phyloP scores from a whole-genome alignment of 208 protist species.

The Jaenimonas drosophilae region DNA sequence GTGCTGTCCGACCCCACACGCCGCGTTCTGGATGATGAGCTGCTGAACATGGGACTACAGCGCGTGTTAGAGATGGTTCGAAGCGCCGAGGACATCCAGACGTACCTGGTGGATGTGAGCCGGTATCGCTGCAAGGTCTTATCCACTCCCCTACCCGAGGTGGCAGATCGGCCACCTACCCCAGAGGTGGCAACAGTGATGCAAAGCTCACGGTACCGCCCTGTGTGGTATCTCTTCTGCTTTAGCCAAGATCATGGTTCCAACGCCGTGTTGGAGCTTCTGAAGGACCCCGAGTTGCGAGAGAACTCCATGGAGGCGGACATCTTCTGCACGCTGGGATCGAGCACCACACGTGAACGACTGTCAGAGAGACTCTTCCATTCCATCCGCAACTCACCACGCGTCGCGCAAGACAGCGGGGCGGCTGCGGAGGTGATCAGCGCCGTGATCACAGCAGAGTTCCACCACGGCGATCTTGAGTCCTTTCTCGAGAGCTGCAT shows the following conservation, averaged over 20 bases:
- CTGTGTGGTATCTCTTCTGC: conserved; percentile 24
- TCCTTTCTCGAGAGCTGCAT: conserved; percentile 46
- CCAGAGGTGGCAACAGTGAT: conserved; percentile 6
- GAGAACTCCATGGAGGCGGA: conserved; percentile 37
- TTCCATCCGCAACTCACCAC: conserved; percentile 23
- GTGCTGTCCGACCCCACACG: conserved; percentile 46
- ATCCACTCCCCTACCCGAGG: not conserved
- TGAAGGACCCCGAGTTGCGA: conserved; percentile 30
- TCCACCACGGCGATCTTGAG: conserved; percentile 12
- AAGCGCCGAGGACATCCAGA: conserved; percentile 9
- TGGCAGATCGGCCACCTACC: not conserved
- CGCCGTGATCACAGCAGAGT: conserved; percentile 55
- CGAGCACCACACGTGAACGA: conserved; percentile 10
- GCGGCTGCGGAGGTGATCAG: conserved; percentile 54
- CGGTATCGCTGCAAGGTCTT: conserved; percentile 4
- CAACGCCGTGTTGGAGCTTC: not conserved
- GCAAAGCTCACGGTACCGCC: conserved; percentile 55
- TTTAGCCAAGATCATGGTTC: not conserved
- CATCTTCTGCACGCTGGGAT: conserved; percentile 37
- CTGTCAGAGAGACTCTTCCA: conserved; percentile 43
- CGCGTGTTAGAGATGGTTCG: conserved; percentile 17
- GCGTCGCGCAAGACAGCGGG: conserved; percentile 21
- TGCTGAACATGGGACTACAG: conserved; percentile 57
- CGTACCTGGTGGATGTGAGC: conserved; percentile 59
- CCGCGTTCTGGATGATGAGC: conserved; percentile 46